Base-by-base conservation (phyloP, 306 rosid species). In the Vicia faba region DNA sequence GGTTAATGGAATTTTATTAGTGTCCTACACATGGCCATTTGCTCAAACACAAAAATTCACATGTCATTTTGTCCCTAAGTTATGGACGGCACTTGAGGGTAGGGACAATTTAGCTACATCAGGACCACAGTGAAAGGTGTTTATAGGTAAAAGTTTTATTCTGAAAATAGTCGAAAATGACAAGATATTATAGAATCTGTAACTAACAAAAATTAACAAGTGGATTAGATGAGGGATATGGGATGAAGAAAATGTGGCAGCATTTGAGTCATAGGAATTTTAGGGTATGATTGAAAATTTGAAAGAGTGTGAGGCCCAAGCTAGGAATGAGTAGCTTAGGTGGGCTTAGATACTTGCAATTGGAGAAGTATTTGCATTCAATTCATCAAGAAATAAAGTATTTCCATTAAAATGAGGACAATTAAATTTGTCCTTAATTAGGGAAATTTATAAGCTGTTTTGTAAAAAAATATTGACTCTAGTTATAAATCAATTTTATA, bases 51-150 rank as follows among this genome's bases (percentile, higher is more conserved):
- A 33, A 33, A 31, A 33, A 33, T 33, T 7, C 38, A 33, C 38
- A 33, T 33, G 38, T 7, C 38, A 33, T 33, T 72, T 80, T 71
- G 75, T 65, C 59, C 26, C 43, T 26, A 44, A 68, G 62, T 29
- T 49, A 64, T 46, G 4, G 74, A 39, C 69, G 69, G 53, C 8
- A 74, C 55, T 57, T 39, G 59, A n/a, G 33, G 39, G 65, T 53
- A 44, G 75, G 75, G 65, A 54, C 83, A 57, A 33, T 1, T 44
- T 46, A 38, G 18, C 64, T 64, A 64, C 56, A 65, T 64, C 3
- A 79, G 84, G 85, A 81, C 82, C 85, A 78, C 80, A 20, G 26
- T 55, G 64, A 25, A 60, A 68, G 46, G 59, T n/a, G 35, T n/a
- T 61, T 61, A 38, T 20, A 19, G 72, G 18, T 39, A 61, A 69